Evolutionary conservation across 2,329 filamentous ascomycete genomes (phyloP).

Genomic region (Aspergillus pseudoterreus): DNA sequence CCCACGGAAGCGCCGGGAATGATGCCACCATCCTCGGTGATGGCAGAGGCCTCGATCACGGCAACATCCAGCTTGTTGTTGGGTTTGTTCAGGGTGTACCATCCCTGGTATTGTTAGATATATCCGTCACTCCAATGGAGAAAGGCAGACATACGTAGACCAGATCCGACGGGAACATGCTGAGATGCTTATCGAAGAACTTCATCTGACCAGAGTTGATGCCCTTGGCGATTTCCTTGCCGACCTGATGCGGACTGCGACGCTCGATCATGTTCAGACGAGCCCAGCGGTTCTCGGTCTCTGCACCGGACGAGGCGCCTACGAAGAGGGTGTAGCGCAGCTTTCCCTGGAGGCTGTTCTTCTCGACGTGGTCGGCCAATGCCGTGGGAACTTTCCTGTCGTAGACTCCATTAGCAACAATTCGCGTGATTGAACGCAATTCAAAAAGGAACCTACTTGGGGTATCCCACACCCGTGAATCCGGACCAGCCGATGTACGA

Average conservation of each 20-base stretch:
- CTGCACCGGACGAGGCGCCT: constrained; percentile 81
- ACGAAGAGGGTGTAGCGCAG: constrained; percentile 85
- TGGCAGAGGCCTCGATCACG: constrained; percentile 80
- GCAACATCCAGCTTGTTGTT: constrained; percentile 75
- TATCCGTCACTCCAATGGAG: background rate
- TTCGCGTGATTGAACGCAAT: background rate
- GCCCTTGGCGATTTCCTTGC: constrained; percentile 83
- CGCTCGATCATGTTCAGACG: constrained; percentile 84
- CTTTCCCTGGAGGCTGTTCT: constrained; percentile 78
- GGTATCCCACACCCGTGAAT: constrained; percentile 86
- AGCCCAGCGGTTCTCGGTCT: constrained; percentile 93
- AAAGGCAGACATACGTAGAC: constrained; percentile 59
- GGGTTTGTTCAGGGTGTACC: constrained; percentile 76
- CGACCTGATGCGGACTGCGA: constrained; percentile 80
- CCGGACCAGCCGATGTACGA: constrained; percentile 89
- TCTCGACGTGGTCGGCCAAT: constrained; percentile 83
- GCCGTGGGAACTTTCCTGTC: constrained; percentile 75
- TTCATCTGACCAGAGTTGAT: constrained; percentile 86
- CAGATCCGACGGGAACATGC: constrained; percentile 85
- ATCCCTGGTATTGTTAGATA: constrained; percentile 53
- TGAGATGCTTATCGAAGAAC: constrained; percentile 91
- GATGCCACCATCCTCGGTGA: constrained; percentile 84
- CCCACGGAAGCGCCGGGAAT: constrained; percentile 83
- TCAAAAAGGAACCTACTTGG: constrained; percentile 59
- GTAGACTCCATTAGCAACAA: background rate